Percentiles rank a stretch among this genome's conserved stretches.
Conservation (phyloP, 2,329 filamentous ascomycete species). For the Stemphylium vesicarium region DNA sequence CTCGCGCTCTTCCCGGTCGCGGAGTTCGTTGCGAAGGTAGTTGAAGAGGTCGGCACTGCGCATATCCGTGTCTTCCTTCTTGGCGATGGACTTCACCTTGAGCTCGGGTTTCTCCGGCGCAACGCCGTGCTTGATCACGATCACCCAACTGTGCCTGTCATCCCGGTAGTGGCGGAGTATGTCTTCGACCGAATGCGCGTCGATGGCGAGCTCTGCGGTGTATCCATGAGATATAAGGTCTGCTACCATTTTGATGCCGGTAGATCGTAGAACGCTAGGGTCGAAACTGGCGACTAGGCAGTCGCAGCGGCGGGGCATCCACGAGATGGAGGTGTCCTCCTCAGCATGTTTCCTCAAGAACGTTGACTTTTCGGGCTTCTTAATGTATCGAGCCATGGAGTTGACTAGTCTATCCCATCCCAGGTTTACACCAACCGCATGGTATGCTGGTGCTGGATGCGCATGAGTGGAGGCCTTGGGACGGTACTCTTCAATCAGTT, state of each 20-base stretch:
- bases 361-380: slow-evolving; percentile 52
- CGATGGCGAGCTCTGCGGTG: slow-evolving; percentile 84
- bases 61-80: slow-evolving; percentile 79
- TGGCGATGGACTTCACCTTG: slow-evolving; percentile 79
- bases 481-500: slow-evolving; percentile 81
- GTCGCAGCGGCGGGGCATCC: slow-evolving; percentile 69
- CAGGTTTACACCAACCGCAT: slow-evolving; percentile 91
- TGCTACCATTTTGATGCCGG: slow-evolving; percentile 77
- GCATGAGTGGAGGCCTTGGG: slow-evolving; percentile 67
- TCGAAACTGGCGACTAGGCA: slow-evolving; percentile 91
- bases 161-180: slow-evolving; percentile 77
- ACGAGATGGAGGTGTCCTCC: slow-evolving; percentile 55
- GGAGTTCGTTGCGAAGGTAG: slow-evolving; percentile 82
- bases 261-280: slow-evolving; percentile 72
- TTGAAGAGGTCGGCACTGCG: slow-evolving; percentile 73
- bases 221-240: slow-evolving; percentile 83
- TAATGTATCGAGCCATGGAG: slow-evolving; percentile 62
- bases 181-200: slow-evolving; percentile 80
- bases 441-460: slow-evolving; percentile 57
- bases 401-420: slow-evolving; percentile 83
- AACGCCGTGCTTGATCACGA: slow-evolving; percentile 82
- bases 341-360: slow-evolving; percentile 75
- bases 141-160: slow-evolving; percentile 82
- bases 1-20: slow-evolving; percentile 74
- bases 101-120: slow-evolving; percentile 61